Conservation (phyloP, 352 stramenopile species). For the Phytopythium cucurbitacearum region DNA sequence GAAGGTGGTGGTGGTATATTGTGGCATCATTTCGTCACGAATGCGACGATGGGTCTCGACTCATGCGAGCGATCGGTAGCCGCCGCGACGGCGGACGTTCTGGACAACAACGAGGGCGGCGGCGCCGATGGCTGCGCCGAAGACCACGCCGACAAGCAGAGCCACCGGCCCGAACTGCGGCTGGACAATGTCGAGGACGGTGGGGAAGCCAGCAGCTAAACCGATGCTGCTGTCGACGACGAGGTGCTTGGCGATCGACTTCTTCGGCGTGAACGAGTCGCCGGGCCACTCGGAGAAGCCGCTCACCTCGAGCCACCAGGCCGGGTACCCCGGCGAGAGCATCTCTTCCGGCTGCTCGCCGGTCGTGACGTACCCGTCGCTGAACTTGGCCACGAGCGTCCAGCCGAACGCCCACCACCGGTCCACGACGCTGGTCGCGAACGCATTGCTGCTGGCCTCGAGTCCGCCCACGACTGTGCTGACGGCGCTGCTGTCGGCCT, state of each 20-base stretch:
- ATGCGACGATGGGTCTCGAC: not conserved
- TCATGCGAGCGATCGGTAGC: slow-evolving; percentile 33
- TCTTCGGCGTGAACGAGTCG: slow-evolving; percentile 52
- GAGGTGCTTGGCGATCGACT: slow-evolving; percentile 40
- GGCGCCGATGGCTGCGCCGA: slow-evolving; percentile 32
- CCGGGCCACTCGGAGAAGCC: slow-evolving; percentile 67
- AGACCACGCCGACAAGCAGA: slow-evolving; percentile 25
- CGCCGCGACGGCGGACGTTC: slow-evolving; percentile 21
- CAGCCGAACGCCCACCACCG: slow-evolving; percentile 65
- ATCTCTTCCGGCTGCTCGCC: slow-evolving; percentile 44
- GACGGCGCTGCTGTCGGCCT: slow-evolving; percentile 4
- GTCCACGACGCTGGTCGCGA: slow-evolving; percentile 45
- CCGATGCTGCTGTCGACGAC: slow-evolving; percentile 16
- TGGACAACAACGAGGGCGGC: slow-evolving; percentile 28
- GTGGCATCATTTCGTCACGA: not conserved
- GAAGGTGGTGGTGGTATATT: not conserved
- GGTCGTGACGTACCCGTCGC: slow-evolving; percentile 64
- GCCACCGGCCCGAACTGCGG: slow-evolving; percentile 1
- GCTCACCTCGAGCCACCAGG: slow-evolving; percentile 51
- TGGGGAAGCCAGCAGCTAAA: not conserved
- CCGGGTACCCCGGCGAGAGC: slow-evolving; percentile 50
- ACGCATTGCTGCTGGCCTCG: slow-evolving; percentile 45
- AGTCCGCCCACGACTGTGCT: slow-evolving; percentile 10
- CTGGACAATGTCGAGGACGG: too few relatives aligned
- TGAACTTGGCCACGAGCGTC: slow-evolving; percentile 68